Percentiles rank a stretch among this genome's conserved stretches.
Conservation (phyloP, 2,329 filamentous ascomycete genomes). For the Scleromitrula shiraiana region DNA sequence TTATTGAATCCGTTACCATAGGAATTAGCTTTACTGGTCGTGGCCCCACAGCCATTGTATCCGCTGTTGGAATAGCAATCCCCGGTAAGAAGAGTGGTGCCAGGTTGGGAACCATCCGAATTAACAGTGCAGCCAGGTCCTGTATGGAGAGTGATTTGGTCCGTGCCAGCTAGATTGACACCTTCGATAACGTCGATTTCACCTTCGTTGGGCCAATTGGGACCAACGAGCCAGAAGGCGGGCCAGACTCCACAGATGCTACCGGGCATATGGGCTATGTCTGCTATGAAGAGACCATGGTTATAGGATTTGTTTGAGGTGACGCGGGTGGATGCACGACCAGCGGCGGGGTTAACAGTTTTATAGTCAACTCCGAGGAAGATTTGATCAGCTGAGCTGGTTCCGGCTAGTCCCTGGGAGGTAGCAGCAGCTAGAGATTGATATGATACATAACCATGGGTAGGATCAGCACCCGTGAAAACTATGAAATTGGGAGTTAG, state of each 20-base stretch:
- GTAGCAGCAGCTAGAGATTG: constrained; percentile 50
- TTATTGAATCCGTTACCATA: constrained; percentile 67
- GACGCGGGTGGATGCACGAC: constrained; percentile 64
- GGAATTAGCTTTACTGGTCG: constrained; percentile 41
- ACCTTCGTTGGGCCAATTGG: constrained; percentile 58
- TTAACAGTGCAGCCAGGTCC: constrained; percentile 49
- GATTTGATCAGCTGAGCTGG: constrained; percentile 40
- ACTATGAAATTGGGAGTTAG: too few relatives aligned
- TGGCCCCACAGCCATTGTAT: constrained; percentile 51
- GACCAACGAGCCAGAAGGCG: constrained; percentile 49
- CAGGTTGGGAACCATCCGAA: constrained; percentile 38
- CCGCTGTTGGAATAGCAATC: constrained; percentile 49
- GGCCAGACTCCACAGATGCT: constrained; percentile 51
- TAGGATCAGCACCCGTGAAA: constrained; percentile 56
- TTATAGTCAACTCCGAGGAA: constrained; percentile 63
- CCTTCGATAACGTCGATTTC: constrained; percentile 80
- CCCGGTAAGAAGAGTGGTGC: constrained; percentile 35
- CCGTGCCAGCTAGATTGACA: constrained; percentile 53
- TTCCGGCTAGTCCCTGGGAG: constrained; percentile 38
- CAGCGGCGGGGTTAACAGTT: constrained; percentile 45
- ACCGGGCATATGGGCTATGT: constrained; percentile 51
- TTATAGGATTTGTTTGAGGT: constrained; percentile 45
- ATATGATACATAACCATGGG: constrained; percentile 68
- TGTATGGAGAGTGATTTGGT: constrained; percentile 64
- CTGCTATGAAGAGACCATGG: constrained; percentile 49